These are phyloP conservation scores for Sugiyamaella castrensis DNA, from an alignment of 1,139 yeast genomes.

Conservation along the genomic window DNA sequence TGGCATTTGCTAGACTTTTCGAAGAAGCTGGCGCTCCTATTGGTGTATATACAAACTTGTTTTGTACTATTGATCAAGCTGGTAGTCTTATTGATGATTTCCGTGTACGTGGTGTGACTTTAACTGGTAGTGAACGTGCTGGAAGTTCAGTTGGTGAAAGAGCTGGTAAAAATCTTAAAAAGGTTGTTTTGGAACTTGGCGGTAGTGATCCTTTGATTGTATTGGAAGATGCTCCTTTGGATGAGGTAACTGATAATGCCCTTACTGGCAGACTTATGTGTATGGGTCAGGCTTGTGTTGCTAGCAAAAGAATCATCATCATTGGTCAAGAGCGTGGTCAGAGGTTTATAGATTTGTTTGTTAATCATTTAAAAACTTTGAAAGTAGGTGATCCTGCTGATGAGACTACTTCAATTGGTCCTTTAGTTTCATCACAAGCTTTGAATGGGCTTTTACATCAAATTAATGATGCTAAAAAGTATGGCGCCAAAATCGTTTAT, in stretches of 20 bases:
- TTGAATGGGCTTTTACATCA: slow-evolving; percentile 68
- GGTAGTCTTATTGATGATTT: slow-evolving; percentile 73
- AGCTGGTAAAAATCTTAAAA: slow-evolving; percentile 72
- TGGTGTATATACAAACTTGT: slow-evolving; percentile 72
- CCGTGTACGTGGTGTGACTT: slow-evolving; percentile 71
- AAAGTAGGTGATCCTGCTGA: slow-evolving; percentile 71
- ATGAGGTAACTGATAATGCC: slow-evolving; percentile 54
- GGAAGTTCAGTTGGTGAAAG: slow-evolving; percentile 80
- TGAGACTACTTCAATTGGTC: slow-evolving; percentile 70
- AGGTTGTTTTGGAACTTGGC: slow-evolving; percentile 78
- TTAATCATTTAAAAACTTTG: slow-evolving; percentile 46
- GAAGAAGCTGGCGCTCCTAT: slow-evolving; percentile 75
- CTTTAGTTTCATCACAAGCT: slow-evolving; percentile 75
- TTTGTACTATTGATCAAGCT: slow-evolving; percentile 67
- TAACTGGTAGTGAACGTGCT: slow-evolving; percentile 80
- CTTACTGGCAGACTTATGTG: slow-evolving; percentile 64
- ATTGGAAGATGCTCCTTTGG: slow-evolving; percentile 66
- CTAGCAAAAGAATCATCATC: slow-evolving; percentile 74
- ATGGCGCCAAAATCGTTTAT: slow-evolving; percentile 68
- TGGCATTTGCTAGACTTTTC: slow-evolving; percentile 58
- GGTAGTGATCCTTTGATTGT: slow-evolving; percentile 82
- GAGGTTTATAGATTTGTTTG: slow-evolving; percentile 50
- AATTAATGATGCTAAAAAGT: slow-evolving; percentile 66
- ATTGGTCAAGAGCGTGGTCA: slow-evolving; percentile 63
- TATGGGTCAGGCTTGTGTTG: slow-evolving; percentile 84